phyloP scores from a whole-genome alignment of 495 filamentous ascomycete genomes.

The Bathelium albidoporum region DNA sequence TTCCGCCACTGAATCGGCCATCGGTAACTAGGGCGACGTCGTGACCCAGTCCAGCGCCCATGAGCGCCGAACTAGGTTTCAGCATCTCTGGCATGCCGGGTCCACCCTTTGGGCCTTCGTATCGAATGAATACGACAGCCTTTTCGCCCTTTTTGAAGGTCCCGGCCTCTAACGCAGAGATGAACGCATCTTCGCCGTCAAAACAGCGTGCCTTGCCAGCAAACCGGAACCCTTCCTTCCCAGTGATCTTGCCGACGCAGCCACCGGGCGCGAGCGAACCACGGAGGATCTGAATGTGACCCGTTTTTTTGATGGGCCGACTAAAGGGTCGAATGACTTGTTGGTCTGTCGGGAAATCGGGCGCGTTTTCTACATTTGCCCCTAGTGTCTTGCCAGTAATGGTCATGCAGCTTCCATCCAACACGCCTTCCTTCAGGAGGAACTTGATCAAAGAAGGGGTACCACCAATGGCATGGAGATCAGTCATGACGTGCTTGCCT shows the following conservation, averaged over 20 bases:
- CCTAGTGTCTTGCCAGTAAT: slow-evolving; percentile 91
- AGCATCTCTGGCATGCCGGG: slow-evolving; percentile 85
- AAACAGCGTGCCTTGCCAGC: slow-evolving; percentile 80
- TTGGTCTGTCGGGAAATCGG: slow-evolving; percentile 74
- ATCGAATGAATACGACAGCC: slow-evolving; percentile 93
- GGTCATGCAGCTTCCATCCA: slow-evolving; percentile 80
- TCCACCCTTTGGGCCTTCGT: slow-evolving; percentile 76
- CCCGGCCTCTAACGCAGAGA: slow-evolving; percentile 40
- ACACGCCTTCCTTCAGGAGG: slow-evolving; percentile 78
- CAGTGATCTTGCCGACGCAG: slow-evolving; percentile 94
- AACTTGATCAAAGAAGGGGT: slow-evolving; percentile 86
- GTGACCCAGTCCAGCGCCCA: slow-evolving; percentile 74
- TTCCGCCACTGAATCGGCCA: slow-evolving; percentile 66
- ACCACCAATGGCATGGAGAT: slow-evolving; percentile 81
- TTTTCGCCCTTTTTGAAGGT: slow-evolving; percentile 95
- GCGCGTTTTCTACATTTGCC: slow-evolving; percentile 71
- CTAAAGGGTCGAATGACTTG: slow-evolving; percentile 83
- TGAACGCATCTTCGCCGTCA: slow-evolving; percentile 47
- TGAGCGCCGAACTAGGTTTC: slow-evolving; percentile 72
- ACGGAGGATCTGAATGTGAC: slow-evolving; percentile 94
- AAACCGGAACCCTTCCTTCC: slow-evolving; percentile 89
- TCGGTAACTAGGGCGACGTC: slow-evolving; percentile 76
- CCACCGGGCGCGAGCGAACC: slow-evolving; percentile 85
- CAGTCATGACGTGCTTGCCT: slow-evolving; percentile 93
- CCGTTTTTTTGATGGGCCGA: slow-evolving; percentile 86